These are phyloP conservation scores for Drechmeria coniospora DNA, from an alignment of 2,329 filamentous ascomycete species.

Conservation along the genomic window DNA sequence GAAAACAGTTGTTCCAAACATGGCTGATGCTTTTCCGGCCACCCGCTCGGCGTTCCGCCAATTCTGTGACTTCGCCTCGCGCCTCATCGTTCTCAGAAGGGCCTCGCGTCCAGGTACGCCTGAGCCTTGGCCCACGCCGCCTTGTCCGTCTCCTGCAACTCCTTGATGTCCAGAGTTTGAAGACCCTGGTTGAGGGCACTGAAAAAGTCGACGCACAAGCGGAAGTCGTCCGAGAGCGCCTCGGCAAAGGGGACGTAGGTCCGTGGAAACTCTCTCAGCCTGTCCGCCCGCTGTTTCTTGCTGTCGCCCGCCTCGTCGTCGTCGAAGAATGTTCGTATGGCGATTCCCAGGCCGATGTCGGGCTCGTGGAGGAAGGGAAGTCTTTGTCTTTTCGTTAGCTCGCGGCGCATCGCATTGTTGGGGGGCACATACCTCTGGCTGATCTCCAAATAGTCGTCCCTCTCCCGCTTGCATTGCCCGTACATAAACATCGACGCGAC, in stretches of 20 bases:
- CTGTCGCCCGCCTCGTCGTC: slow-evolving; percentile 48
- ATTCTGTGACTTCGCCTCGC: no score
- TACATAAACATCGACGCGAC: slow-evolving; percentile 67
- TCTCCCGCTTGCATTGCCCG: slow-evolving; percentile 59
- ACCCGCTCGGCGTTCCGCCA: no score
- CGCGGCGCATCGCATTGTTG: not conserved
- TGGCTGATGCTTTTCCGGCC: no score
- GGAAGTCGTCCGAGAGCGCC: slow-evolving; percentile 43
- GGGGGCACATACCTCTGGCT: slow-evolving; percentile 47
- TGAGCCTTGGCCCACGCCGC: slow-evolving; percentile 39
- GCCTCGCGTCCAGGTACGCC: slow-evolving; percentile 32
- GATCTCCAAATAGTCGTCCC: slow-evolving; percentile 51
- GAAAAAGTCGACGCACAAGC: slow-evolving; percentile 41
- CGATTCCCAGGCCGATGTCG: slow-evolving; percentile 63
- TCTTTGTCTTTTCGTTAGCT: slow-evolving; percentile 17
- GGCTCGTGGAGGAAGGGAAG: slow-evolving; percentile 55
- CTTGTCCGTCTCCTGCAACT: slow-evolving; percentile 31
- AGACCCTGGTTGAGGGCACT: slow-evolving; percentile 41
- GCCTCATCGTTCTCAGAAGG: slow-evolving; percentile 15
- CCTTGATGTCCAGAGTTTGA: slow-evolving; percentile 33
- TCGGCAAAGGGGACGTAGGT: slow-evolving; percentile 43
- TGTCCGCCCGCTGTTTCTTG: slow-evolving; percentile 25
- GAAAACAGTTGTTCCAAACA: slow-evolving; percentile 3
- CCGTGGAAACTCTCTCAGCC: slow-evolving; percentile 33
- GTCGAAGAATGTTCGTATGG: slow-evolving; percentile 65